Base-by-base conservation (phyloP, 805 yeast genomes). In the Starmerella sp. region DNA sequence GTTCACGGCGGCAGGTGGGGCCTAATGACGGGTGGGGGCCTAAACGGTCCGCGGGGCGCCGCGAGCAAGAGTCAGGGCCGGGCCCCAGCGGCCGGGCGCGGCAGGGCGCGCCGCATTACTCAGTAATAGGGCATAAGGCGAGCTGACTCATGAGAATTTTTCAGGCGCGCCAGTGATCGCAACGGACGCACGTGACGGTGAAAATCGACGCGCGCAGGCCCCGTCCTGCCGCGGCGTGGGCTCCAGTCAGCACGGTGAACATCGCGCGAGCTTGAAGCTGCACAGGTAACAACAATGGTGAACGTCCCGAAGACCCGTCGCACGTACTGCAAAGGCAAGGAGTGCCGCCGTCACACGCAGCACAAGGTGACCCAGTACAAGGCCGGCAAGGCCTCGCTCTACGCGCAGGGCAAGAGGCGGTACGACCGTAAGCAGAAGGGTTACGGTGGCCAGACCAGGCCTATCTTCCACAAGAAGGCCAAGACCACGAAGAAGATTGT, bases 361-460 rank as follows among this genome's bases (percentile, higher is more conserved):
- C 98, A 93, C 95, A 93, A 91, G 84, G 98, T 93, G 74, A 91
- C 99, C 78, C 99, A 93, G 83, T 93, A 93, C 95, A 93, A 93
- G 75, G 96, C 97, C 75, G 98, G 99, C 81, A 93, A 93, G 83
- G 97, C 98, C 76, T 91, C 97, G 66, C 84, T 90, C 72, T 89
- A 83, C 75, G 96, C 97, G 70, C 97, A 93, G 82, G 99, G 99
- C 85, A 93, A 95, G 91, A 89, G 99, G 84, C 90, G 99, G 83
- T 93, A 93, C 82, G 98, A 93, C 91, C 96, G 99, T 81, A 93
- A 93, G 80, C 98, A 93, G 82, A 75, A 86, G 72, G 98, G 98
- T 89, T 93, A 83, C 81, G 99, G 99, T 87, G 99, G 99, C 87
- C 99, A 93, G 82, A 93, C 98, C 80, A 93, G 89, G 83, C 98